Conservation (phyloP, 2,329 filamentous ascomycete species). For the Aphanocladium album region DNA sequence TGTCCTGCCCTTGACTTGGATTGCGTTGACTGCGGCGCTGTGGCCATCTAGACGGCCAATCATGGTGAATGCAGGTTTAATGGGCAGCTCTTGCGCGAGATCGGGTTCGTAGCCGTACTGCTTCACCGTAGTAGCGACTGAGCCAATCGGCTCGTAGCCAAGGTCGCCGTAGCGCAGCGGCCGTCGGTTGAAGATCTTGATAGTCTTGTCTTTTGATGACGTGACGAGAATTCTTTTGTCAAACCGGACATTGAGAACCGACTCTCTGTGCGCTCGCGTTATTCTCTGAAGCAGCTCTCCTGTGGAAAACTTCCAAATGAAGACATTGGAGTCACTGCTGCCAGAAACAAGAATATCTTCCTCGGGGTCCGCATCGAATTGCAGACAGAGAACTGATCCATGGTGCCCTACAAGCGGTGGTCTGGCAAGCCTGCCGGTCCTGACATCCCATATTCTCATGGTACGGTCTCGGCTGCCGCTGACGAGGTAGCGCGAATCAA, state of each 20-base stretch:
- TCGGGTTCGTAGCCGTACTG: slow-evolving; percentile 52
- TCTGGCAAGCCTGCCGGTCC: slow-evolving; percentile 70
- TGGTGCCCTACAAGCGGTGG: slow-evolving; percentile 70
- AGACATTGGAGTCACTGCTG: slow-evolving; percentile 85
- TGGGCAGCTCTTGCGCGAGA: slow-evolving; percentile 39
- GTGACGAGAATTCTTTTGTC: slow-evolving; percentile 89
- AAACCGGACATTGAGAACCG: slow-evolving; percentile 88
- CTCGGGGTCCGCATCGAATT: slow-evolving; percentile 83
- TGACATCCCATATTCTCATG: slow-evolving; percentile 84
- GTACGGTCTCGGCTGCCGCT: slow-evolving; percentile 89
- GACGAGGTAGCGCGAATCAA: slow-evolving; percentile 77
- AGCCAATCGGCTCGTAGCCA: slow-evolving; percentile 51
- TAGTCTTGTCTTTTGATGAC: slow-evolving; percentile 94
- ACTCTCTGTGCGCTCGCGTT: slow-evolving; percentile 74
- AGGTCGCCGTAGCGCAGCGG: slow-evolving; percentile 57
- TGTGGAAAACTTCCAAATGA: slow-evolving; percentile 90
- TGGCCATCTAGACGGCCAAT: slow-evolving; percentile 81
- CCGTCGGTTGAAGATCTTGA: slow-evolving; percentile 89
- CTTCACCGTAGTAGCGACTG: slow-evolving; percentile 47
- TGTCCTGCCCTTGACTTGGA: slow-evolving; percentile 79
- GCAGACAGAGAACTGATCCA: slow-evolving; percentile 87
- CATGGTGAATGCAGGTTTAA: slow-evolving; percentile 64
- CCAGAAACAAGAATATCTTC: slow-evolving; percentile 94
- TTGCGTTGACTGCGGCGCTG: slow-evolving; percentile 88
- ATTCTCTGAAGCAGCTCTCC: slow-evolving; percentile 76